Base-by-base conservation (phyloP, 129 eudicot genomes). In the Centrapalus pauciflorus region DNA sequence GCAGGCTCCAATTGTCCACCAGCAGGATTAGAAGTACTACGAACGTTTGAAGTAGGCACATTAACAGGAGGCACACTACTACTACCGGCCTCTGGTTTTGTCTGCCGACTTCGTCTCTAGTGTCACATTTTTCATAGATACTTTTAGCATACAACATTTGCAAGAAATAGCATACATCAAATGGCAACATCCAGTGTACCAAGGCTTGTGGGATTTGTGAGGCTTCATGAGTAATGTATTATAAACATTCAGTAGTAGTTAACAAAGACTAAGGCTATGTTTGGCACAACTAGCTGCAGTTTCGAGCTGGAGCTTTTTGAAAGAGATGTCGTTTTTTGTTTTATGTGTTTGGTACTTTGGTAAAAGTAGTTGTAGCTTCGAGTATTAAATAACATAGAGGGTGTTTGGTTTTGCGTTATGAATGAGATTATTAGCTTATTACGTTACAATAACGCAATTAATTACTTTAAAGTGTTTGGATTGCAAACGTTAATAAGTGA, bases 81-180 rank as follows among this genome's bases (percentile, higher is more conserved):
- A 63, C 72, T 66, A 64, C 56, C 37, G 20, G 75, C 23, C 59
- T 74, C 87, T 27, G 76, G 43, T 64, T 51, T 80, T 33, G 85
- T 61, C 61, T 25, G 84, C 76, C 64, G 81, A 57, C 64, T 78
- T 72, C 95, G 86, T 64, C 75, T 84, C 96, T 93, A 61, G 25
- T 29, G 61, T 63, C 32, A 67, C 35, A 73, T 52, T n/a, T n/a
- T n/a, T 33, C 49, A 17, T 8, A 62, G 2, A 74, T 3, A 75
- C 5, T 7, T 17, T 60, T 67, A 54, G 51, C 34, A 54, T 26
- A 52, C 8, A 60, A 41, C 23, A 71, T 4, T 50, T 30, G n/a
- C 21, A 56, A 10, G 5, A 38, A 57, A 66, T 20, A 43, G n/a
- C n/a, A 64, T 19, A 34, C 25, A 34, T 73, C 11, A 20, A 51